Evolutionary conservation across 2,329 filamentous ascomycete genomes (phyloP), one percentile per base, ranked within the genome.

Genomic region (Pleoardoris graminearum): DNA sequence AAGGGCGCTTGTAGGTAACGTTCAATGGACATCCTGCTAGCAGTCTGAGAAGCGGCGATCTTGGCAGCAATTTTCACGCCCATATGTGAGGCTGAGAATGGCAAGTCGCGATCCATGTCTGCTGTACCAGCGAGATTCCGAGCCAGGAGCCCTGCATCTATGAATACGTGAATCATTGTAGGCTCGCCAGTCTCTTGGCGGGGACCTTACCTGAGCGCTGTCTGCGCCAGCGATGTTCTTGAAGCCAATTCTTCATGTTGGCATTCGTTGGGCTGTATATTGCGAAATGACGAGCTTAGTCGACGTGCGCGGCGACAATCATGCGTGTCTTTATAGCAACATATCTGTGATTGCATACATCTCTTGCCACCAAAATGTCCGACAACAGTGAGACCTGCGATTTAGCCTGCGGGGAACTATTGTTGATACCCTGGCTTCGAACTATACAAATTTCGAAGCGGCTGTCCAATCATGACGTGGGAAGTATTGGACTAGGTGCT

Each of bases 1-100:
- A 67, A 46, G 12, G 64, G 64, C 3, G 64, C 64, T 39, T 51
- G 64, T 2, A 67, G 48, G 43, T 67, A 67, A 2, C 62, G 59
- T 38, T 65, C 62, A 21, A 67, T 64, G 11, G 62, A 66, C 54
- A 66, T 63, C 32, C 62, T 54, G 36, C 56, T 63, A 1, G 58
- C 50, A 4, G 58, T 54, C 11, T 58, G 55, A 3, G 62, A 58
- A 7, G 50, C 55, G 29, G 51, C 53, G 27, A 54, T 51, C 30
- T 48, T 56, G 11, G 51, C 51, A 12, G 53, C 50, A 43, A 29
- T 49, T 3, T 58, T 51, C 21, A 49, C 19, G 17, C 17, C 47
- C 10, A 21, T 46, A 21, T 50, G 32, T 11, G 54, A 21, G 4
- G 29, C 36, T 19, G 50, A 51, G 22, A 52, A 25, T 11, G 39